Percentiles rank a stretch among this genome's conserved stretches.
phyloP scores from a whole-genome alignment of 2,329 filamentous ascomycete species.

The Pezicula rhizophila region DNA sequence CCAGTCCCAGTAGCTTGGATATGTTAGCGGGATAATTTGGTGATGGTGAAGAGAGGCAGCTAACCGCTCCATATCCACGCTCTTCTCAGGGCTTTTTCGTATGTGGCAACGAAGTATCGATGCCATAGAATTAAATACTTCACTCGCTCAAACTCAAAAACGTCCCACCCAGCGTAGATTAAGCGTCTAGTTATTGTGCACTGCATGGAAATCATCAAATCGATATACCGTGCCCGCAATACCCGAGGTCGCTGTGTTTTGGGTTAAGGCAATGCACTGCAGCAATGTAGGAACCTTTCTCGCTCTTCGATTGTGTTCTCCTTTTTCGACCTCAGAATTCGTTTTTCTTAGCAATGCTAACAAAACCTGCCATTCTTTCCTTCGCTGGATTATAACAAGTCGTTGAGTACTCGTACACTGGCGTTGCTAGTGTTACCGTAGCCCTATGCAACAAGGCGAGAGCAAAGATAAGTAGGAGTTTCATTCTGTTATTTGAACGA shows the following conservation, averaged over 20 bases:
- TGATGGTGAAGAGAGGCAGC: no score
- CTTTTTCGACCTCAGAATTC: no score
- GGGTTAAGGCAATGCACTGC: not conserved
- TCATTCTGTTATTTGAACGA: no score
- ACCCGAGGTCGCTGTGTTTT: not conserved
- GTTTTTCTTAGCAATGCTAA: no score
- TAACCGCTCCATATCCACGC: constrained; percentile 25
- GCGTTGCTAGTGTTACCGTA: no score
- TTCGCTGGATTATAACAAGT: no score
- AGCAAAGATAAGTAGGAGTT: no score
- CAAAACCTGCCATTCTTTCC: no score
- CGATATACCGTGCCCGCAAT: not conserved
- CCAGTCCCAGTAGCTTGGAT: not conserved
- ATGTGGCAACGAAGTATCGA: constrained; percentile 32
- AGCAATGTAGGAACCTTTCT: not conserved
- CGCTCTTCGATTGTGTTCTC: not conserved
- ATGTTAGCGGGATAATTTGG: no score
- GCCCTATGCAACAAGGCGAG: no score
- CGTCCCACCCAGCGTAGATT: not conserved
- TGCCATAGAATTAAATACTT: constrained; percentile 34
- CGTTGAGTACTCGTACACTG: no score
- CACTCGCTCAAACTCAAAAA: not conserved
- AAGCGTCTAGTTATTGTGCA: not conserved
- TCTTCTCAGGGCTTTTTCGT: constrained; percentile 33
- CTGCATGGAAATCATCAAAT: not conserved